A percentile compares a stretch with the other conserved stretches of the same genome.
Conservation (phyloP, 768 basidiomycete genomes). For the Ramaria sp. region DNA sequence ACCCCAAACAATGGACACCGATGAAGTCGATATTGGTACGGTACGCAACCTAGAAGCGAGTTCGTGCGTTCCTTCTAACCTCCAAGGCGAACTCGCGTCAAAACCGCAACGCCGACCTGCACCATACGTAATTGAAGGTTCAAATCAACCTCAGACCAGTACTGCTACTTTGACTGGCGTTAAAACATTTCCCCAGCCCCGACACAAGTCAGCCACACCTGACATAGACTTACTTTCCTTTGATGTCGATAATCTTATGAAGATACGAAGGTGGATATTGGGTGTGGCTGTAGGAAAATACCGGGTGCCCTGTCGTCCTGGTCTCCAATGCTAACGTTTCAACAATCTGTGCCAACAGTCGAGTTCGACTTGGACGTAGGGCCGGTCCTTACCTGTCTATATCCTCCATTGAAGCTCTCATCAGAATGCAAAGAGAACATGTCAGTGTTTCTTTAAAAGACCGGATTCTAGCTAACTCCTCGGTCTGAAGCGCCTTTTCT, state of each 20-base stretch:
- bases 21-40: slow-evolving; percentile 3
- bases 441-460: slow-evolving; percentile 32
- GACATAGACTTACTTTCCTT: slow-evolving; percentile 21
- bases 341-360: slow-evolving; percentile 30
- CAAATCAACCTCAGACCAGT: background rate
- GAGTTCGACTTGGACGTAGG: slow-evolving; percentile 87
- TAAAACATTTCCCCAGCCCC: background rate
- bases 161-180: background rate
- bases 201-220: background rate
- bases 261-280: slow-evolving; percentile 56
- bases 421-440: slow-evolving; percentile 72
- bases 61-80: background rate
- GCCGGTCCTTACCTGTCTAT: slow-evolving; percentile 61
- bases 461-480: background rate
- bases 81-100: background rate
- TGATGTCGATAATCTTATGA: slow-evolving; percentile 32
- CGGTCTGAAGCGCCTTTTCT: slow-evolving; percentile 63
- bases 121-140: background rate
- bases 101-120: background rate
- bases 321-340: slow-evolving; percentile 1
- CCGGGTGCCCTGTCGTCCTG: background rate
- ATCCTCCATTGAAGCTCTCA: slow-evolving; percentile 54
- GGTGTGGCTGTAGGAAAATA: slow-evolving; percentile 53
- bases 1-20: background rate
- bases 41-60: background rate